These are phyloP conservation scores for Pseudozyma sp. DNA, from an alignment of 1,284 basidiomycete species.

Conservation along the genomic window DNA sequence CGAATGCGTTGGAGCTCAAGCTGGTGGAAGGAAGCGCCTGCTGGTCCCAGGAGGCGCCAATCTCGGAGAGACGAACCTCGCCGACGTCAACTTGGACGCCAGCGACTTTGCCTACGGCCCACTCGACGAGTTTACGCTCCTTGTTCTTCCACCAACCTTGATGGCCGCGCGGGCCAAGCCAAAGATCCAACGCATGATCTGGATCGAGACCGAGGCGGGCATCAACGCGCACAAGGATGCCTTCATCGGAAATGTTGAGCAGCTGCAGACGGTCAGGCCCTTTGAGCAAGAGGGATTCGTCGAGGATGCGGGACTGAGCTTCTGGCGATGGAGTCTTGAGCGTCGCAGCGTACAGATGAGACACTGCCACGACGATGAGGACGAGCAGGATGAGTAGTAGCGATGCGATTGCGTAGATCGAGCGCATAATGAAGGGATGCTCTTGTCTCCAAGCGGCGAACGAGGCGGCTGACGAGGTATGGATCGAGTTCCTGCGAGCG, in stretches of 20 bases:
- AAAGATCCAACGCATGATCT: conserved; percentile 58
- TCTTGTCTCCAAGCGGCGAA: conserved; percentile 47
- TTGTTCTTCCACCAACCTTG: conserved; percentile 55
- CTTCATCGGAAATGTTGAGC: conserved; percentile 58
- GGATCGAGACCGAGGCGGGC: conserved; percentile 61
- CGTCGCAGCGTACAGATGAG: conserved; percentile 51
- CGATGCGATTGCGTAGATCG: conserved; percentile 33
- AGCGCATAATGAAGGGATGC: conserved; percentile 35
- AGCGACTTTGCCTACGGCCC: conserved; percentile 58
- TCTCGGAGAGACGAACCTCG: conserved; percentile 50
- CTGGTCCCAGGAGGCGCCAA: conserved; percentile 38
- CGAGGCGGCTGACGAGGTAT: conserved; percentile 29
- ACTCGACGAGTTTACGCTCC: conserved; percentile 59
- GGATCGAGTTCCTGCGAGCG: conserved; percentile 38
- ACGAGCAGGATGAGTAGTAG: conserved; percentile 47
- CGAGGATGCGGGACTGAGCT: conserved; percentile 54
- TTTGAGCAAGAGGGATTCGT: conserved; percentile 53
- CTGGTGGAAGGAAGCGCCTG: conserved; percentile 15
- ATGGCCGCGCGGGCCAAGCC: conserved; percentile 51
- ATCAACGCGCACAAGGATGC: conserved; percentile 56
- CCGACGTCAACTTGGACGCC: conserved; percentile 59
- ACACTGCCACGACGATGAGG: conserved; percentile 40
- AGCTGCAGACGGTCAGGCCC: conserved; percentile 58
- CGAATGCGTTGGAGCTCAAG: conserved; percentile 1
- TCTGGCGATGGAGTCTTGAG: conserved; percentile 49